Percentiles rank a stretch among this genome's conserved stretches.
Evolutionary conservation across 2,329 filamentous ascomycete species (phyloP).

Genomic region (Dothideomycetes sp.): DNA sequence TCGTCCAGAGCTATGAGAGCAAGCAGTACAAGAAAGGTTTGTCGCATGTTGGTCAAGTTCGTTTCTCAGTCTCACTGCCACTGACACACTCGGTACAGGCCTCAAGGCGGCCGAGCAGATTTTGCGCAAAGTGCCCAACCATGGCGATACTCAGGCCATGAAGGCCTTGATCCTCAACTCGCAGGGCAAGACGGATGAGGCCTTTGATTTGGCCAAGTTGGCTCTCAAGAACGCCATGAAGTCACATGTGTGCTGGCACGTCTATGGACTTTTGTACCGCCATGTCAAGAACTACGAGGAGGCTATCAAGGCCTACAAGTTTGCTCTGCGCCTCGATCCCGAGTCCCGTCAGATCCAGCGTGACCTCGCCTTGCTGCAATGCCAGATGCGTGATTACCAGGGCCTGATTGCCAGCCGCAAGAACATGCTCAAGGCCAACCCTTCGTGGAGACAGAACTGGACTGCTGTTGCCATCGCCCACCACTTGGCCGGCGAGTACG

Average conservation of each 20-base stretch:
- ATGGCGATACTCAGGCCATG: constrained; percentile 98
- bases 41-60: too few relatives aligned
- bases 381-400: constrained; percentile 92
- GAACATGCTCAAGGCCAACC: constrained; percentile 76
- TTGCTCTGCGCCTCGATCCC: constrained; percentile 86
- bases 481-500: constrained; percentile 77
- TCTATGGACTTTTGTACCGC: constrained; percentile 89
- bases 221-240: constrained; percentile 96
- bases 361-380: constrained; percentile 83
- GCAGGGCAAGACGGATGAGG: constrained; percentile 85
- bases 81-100: constrained; percentile 42
- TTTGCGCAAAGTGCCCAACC: constrained; percentile 84
- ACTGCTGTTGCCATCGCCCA: constrained; percentile 91
- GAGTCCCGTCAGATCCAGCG: constrained; percentile 89
- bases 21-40: constrained; percentile 94
- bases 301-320: constrained; percentile 98
- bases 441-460: constrained; percentile 84
- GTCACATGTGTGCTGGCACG: constrained; percentile 98
- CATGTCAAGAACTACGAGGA: constrained; percentile 97
- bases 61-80: too few relatives aligned
- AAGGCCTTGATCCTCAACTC: constrained; percentile 95
- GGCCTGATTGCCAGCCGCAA: constrained; percentile 87
- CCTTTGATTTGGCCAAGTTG: constrained; percentile 84
- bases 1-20: constrained; percentile 93
- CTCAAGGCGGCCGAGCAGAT: constrained; percentile 95